phyloP scores from a whole-genome alignment of 108 stramenopile genomes.

The Nannochloropsis salina region DNA sequence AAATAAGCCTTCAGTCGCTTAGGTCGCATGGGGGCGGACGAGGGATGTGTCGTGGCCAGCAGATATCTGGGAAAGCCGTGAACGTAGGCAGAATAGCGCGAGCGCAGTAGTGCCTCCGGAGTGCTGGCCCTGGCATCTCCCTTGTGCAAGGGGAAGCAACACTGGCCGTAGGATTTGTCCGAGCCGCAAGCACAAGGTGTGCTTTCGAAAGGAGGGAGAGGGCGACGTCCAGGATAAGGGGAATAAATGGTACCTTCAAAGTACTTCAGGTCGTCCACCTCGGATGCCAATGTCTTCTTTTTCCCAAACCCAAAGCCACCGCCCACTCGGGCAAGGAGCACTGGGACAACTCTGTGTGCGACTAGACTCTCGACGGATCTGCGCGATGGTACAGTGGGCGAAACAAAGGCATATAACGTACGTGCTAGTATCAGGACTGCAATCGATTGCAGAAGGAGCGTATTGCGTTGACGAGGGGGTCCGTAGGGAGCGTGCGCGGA shows the following conservation, averaged over 20 bases:
- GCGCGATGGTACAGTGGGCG: no score
- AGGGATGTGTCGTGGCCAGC: conserved; percentile 12
- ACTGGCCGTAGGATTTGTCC: background rate
- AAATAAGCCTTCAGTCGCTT: conserved; percentile 17
- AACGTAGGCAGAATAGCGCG: conserved; percentile 9
- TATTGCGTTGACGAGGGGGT: no score
- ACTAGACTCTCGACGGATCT: no score
- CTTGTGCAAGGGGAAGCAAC: background rate
- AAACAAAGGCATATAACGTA: no score
- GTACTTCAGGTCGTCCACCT: background rate
- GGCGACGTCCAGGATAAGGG: background rate
- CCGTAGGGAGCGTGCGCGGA: no score
- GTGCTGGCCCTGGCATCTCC: background rate
- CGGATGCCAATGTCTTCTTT: background rate
- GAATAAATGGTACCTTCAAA: background rate
- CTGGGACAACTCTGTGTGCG: no score
- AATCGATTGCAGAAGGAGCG: no score
- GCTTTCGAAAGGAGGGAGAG: background rate
- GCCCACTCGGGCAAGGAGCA: background rate
- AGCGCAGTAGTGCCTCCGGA: conserved; percentile 10
- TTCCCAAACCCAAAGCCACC: conserved; percentile 9
- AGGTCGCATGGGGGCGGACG: background rate
- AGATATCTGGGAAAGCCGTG: background rate
- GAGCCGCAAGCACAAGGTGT: conserved; percentile 15
- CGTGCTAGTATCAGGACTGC: no score